Evolutionary conservation across 495 filamentous ascomycete genomes (phyloP).

Genomic region (Clohesyomyces aquaticus): DNA sequence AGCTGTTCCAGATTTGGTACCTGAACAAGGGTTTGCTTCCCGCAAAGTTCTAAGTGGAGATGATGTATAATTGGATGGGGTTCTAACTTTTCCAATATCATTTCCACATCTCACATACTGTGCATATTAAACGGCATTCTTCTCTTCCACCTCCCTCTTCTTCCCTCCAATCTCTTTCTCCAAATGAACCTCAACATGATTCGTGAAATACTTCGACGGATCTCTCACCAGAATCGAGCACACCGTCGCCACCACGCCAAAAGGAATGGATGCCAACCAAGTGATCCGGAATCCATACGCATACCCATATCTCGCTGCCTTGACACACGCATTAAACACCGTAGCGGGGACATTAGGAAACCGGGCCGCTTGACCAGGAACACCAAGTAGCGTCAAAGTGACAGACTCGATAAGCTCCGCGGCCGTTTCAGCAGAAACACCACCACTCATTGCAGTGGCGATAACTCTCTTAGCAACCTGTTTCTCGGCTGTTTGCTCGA

Average conservation of each 20-base stretch:
- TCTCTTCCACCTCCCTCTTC: constrained; percentile 17
- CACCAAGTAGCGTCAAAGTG: constrained; percentile 44
- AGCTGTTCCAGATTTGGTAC: no score
- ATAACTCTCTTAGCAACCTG: constrained; percentile 48
- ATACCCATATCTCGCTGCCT: constrained; percentile 40
- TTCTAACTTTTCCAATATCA: no score
- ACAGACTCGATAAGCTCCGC: constrained; percentile 47
- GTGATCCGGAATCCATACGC: constrained; percentile 46
- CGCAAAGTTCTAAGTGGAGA: no score
- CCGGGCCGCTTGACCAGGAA: constrained; percentile 45
- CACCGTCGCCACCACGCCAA: constrained; percentile 43
- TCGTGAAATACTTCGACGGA: constrained; percentile 43
- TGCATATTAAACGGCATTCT: no score
- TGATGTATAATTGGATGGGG: no score
- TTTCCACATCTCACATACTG: no score
- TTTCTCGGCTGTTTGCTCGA: constrained; percentile 48
- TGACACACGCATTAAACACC: constrained; percentile 33
- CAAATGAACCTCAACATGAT: constrained; percentile 46
- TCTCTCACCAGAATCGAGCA: constrained; percentile 43
- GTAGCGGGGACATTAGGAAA: constrained; percentile 45
- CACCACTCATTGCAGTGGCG: constrained; percentile 48
- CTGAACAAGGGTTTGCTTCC: no score
- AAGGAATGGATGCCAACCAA: constrained; percentile 45
- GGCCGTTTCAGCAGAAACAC: constrained; percentile 50
- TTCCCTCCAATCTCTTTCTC: constrained; percentile 39